Evolutionary conservation across 2,329 filamentous ascomycete species (phyloP).

Genomic region (Hansfordia pulvinata): DNA sequence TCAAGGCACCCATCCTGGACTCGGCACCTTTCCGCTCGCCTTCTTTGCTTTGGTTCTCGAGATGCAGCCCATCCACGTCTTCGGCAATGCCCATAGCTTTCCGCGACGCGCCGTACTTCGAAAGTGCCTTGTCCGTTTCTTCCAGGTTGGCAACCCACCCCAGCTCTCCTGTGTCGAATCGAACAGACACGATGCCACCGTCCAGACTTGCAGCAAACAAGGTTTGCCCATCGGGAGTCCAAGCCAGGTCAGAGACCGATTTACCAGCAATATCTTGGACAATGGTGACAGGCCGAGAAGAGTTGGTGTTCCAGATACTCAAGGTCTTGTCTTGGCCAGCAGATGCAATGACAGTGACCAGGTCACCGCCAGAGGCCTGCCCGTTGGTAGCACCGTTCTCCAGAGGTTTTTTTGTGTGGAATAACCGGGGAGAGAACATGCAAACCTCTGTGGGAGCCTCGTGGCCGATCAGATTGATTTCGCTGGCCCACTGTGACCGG

Average conservation of each 20-base stretch:
- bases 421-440: conserved; percentile 87
- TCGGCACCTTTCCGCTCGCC: conserved; percentile 83
- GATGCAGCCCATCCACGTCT: conserved; percentile 72
- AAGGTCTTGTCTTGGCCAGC: conserved; percentile 94
- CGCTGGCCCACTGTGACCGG: conserved; percentile 82
- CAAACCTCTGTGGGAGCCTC: conserved; percentile 96
- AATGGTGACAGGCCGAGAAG: conserved; percentile 79
- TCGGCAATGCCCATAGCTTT: conserved; percentile 86
- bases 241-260: conserved; percentile 85
- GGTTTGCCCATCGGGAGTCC: conserved; percentile 83
- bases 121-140: conserved; percentile 85
- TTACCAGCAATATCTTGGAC: conserved; percentile 81
- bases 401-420: conserved; percentile 56
- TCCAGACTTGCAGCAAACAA: conserved; percentile 81
- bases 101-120: conserved; percentile 81
- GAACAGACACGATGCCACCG: conserved; percentile 68
- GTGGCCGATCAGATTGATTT: conserved; percentile 95
- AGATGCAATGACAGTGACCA: conserved; percentile 89
- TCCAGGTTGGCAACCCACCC: conserved; percentile 76
- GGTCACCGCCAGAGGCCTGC: conserved; percentile 27
- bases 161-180: conserved; percentile 77
- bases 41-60: conserved; percentile 87
- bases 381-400: conserved; percentile 36
- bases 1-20: conserved; percentile 93
- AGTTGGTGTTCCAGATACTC: conserved; percentile 96